A percentile compares a stretch with the other conserved stretches of the same genome.
These are phyloP conservation scores for Fusarium decemcellulare DNA, from an alignment of 2,329 filamentous ascomycete species.

Conservation along the genomic window DNA sequence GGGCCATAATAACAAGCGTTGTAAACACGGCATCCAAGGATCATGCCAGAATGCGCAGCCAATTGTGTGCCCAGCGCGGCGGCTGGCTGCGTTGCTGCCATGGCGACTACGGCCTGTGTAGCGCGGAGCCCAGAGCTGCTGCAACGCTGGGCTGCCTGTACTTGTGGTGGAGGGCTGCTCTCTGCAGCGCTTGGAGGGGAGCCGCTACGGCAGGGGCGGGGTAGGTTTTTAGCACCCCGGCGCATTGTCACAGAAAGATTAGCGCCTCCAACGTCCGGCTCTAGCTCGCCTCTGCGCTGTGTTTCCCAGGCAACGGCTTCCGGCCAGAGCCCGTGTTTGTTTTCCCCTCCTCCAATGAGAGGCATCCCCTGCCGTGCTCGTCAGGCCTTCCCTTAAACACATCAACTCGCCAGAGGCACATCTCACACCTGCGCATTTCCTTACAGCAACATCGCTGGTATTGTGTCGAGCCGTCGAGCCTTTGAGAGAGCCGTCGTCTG, in stretches of 20 bases:
- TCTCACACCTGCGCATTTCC: constrained; percentile 41
- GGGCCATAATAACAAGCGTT: constrained; percentile 40
- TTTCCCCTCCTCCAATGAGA: constrained; percentile 51
- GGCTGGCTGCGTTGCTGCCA: constrained; percentile 49
- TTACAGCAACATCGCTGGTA: constrained; percentile 45
- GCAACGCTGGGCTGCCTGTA: constrained; percentile 27
- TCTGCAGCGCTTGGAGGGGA: constrained; percentile 38
- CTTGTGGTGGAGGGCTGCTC: constrained; percentile 29
- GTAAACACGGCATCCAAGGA: constrained; percentile 44
- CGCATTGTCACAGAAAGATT: constrained; percentile 49
- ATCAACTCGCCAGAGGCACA: constrained; percentile 45
- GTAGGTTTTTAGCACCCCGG: constrained; percentile 38
- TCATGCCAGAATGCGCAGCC: constrained; percentile 44
- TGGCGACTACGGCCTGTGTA: constrained; percentile 47
- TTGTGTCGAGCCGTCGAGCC: constrained; percentile 40
- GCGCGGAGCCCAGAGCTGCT: constrained; percentile 24
- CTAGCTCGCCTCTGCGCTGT: constrained; percentile 23
- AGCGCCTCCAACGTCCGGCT: constrained; percentile 42
- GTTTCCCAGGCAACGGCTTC: constrained; percentile 49
- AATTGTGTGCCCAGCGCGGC: constrained; percentile 38
- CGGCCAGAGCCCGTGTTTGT: constrained; percentile 46
- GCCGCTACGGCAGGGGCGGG: constrained; percentile 45
- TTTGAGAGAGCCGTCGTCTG: constrained; percentile 44
- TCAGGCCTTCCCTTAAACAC: constrained; percentile 51
- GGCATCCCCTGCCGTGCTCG: constrained; percentile 29